phyloP scores from a whole-genome alignment of 2,329 filamentous ascomycete species.

The Ophiocordyceps camponoti-leonardi region DNA sequence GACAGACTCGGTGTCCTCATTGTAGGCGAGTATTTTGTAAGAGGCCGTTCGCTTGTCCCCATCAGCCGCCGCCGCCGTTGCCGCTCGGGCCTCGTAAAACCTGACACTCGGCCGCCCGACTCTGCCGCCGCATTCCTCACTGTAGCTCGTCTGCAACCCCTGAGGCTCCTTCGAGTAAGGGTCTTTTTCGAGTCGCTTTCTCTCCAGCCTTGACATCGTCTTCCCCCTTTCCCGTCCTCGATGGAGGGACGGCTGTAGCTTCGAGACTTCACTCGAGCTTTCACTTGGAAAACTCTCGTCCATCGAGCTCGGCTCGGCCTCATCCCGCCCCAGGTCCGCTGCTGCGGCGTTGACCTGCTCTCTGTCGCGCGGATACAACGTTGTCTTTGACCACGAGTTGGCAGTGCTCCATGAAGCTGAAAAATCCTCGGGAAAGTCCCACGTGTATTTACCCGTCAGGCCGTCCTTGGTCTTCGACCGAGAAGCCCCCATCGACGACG shows the following conservation, averaged over 20 bases:
- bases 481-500: conserved; percentile 1
- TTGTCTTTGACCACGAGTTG: conserved; percentile 10
- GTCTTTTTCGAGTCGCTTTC: conserved; percentile 12
- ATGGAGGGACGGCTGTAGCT: conserved; percentile 14
- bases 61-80: not conserved
- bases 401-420: conserved; percentile 20
- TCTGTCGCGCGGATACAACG: conserved; percentile 7
- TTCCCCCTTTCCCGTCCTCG: conserved; percentile 5
- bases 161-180: conserved; percentile 26
- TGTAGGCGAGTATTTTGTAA: conserved; percentile 53
- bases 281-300: conserved; percentile 21
- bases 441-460: conserved; percentile 29
- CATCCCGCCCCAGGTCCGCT: conserved; percentile 7
- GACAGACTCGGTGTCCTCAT: conserved; percentile 38
- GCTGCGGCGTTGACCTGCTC: not conserved
- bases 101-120: conserved; percentile 18
- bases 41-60: conserved; percentile 1
- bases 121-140: conserved; percentile 21
- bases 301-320: conserved; percentile 18
- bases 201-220: conserved; percentile 1
- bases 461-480: not conserved
- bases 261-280: conserved; percentile 4
- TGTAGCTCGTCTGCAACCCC: conserved; percentile 29
- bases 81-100: conserved; percentile 7
- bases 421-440: conserved; percentile 37